Conservation (phyloP, 169 alveolate genomes). For the Cryptosporidium sp. region DNA sequence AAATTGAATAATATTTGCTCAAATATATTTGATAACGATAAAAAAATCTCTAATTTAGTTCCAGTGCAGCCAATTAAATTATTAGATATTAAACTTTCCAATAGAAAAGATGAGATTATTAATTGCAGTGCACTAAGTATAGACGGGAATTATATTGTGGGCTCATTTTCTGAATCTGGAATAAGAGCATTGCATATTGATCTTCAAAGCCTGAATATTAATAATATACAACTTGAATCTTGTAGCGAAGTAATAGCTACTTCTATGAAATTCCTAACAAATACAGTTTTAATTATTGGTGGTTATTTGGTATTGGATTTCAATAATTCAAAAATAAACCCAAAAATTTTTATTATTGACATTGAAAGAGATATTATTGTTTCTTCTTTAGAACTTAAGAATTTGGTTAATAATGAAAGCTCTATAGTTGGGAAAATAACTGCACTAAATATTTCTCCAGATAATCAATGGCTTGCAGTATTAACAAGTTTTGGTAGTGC, state of each 20-base stretch:
- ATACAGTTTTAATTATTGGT: slow-evolving; percentile 45
- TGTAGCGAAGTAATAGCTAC: slow-evolving; percentile 12
- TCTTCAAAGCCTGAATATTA: slow-evolving; percentile 31
- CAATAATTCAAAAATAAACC: neutral
- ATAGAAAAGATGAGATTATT: neutral
- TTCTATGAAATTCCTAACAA: slow-evolving; percentile 34
- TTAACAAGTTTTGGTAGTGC: slow-evolving; percentile 46
- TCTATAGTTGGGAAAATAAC: slow-evolving; percentile 13
- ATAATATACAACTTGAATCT: slow-evolving; percentile 37
- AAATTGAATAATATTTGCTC: slow-evolving; percentile 15
- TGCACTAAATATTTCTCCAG: slow-evolving; percentile 23
- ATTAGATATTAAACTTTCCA: slow-evolving; percentile 46
- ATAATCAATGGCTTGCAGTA: slow-evolving; percentile 74
- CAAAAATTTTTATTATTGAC: slow-evolving; percentile 50
- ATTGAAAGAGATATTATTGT: slow-evolving; percentile 48
- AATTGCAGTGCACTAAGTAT: slow-evolving; percentile 25
- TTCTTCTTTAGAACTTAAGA: slow-evolving; percentile 11
- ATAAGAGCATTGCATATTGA: slow-evolving; percentile 43
- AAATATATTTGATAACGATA: neutral
- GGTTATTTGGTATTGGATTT: neutral
- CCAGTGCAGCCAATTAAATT: slow-evolving; percentile 70
- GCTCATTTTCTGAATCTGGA: slow-evolving; percentile 42
- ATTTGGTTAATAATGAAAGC: neutral
- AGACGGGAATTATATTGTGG: slow-evolving; percentile 39
- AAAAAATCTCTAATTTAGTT: slow-evolving; percentile 1